Evolutionary conservation across 257 asterid genomes (phyloP).

Genomic region (Solanum ahanhuiri): DNA sequence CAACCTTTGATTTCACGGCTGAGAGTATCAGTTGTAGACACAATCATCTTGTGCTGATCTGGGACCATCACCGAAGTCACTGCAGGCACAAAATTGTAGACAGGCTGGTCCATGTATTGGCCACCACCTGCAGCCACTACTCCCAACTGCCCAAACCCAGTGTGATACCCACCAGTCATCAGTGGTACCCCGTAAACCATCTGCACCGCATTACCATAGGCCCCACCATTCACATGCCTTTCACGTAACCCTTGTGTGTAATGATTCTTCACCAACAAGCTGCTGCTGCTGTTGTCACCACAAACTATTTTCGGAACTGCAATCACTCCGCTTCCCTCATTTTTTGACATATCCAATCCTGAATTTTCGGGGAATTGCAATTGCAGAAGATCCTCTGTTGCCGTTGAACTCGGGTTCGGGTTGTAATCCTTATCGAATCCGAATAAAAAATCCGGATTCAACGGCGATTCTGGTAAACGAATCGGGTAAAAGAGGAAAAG

Average conservation of each 20-base stretch:
- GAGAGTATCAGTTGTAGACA: conserved; percentile 6
- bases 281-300: background rate
- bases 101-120: conserved; percentile 29
- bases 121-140: conserved; percentile 20
- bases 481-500: conserved; percentile 34
- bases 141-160: conserved; percentile 16
- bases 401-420: conserved; percentile 24
- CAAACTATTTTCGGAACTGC: background rate
- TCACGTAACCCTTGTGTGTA: conserved; percentile 1
- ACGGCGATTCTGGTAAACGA: conserved; percentile 14
- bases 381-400: conserved; percentile 21
- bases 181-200: conserved; percentile 35
- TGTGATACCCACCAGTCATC: conserved; percentile 18
- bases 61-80: conserved; percentile 1
- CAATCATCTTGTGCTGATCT: conserved; percentile 13
- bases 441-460: conserved; percentile 70
- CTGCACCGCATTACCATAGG: conserved; percentile 2
- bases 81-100: conserved; percentile 30
- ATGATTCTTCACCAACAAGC: background rate
- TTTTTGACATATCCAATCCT: background rate
- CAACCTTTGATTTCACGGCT: conserved; percentile 14
- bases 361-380: conserved; percentile 40
- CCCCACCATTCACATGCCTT: conserved; percentile 9
- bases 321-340: background rate
- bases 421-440: conserved; percentile 69